These are phyloP conservation scores for Effrenium voratum DNA, from an alignment of 73 alveolate species.

Conservation along the genomic window DNA sequence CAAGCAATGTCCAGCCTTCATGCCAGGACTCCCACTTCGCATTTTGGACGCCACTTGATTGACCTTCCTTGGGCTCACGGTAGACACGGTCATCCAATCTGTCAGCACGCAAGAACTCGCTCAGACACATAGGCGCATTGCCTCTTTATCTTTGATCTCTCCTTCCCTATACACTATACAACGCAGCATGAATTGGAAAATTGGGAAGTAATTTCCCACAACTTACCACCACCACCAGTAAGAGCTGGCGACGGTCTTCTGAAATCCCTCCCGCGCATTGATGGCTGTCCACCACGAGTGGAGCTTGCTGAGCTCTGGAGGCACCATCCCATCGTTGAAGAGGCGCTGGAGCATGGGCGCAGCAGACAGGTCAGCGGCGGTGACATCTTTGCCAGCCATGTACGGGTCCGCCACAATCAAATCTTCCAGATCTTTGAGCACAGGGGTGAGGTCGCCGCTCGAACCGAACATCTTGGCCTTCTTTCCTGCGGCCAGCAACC, in stretches of 20 bases:
- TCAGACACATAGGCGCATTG: no score
- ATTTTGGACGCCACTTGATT: neutral
- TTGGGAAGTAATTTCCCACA: no score
- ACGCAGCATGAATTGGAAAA: no score
- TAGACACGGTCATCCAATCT: no score
- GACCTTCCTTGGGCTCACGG: neutral
- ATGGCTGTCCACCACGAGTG: slow-evolving; percentile 86
- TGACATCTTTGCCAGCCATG: slow-evolving; percentile 57
- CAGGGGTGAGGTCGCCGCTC: slow-evolving; percentile 28
- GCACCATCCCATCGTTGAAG: slow-evolving; percentile 20
- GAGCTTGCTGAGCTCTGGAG: neutral
- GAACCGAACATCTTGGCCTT: slow-evolving; percentile 48
- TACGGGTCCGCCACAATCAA: slow-evolving; percentile 64
- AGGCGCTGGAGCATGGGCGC: slow-evolving; percentile 74
- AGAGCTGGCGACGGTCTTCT: slow-evolving; percentile 62
- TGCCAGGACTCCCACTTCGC: slow-evolving; percentile 81
- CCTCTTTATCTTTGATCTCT: no score
- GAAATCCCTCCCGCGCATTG: slow-evolving; percentile 56
- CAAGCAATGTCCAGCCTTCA: slow-evolving; percentile 2
- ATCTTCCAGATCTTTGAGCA: slow-evolving; percentile 54
- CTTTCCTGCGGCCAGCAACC: slow-evolving; percentile 63
- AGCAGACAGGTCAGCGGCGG: slow-evolving; percentile 74
- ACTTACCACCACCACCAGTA: slow-evolving; percentile 94
- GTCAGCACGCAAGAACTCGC: no score
- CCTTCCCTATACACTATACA: no score